Evolutionary conservation across 140 eudicot species (phyloP), one percentile per base, ranked within the genome.

Genomic region (Oenanthe javanica): DNA sequence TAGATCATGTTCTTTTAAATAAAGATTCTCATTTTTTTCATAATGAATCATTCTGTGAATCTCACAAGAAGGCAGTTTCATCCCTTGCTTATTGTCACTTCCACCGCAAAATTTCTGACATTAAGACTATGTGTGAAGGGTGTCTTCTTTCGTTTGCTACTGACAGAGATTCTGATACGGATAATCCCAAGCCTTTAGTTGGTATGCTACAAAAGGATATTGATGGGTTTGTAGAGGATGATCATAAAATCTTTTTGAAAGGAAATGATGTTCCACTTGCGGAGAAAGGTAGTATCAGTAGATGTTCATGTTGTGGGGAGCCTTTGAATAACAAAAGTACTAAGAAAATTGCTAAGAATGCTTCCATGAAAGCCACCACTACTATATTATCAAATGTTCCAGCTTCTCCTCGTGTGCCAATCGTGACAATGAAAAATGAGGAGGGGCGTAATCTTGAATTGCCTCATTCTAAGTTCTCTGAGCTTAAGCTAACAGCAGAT

Each of bases 281-380:
- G 6, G 81, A 83, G 21, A 80, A 72, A 38, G 47, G 78, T 80
- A 86, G 76, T 49, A 55, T 69, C 48, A 64, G 12, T 19, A 80
- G 81, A 79, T 95, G 97, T 89, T 86, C 90, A 38, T 95, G 99
- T 82, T 92, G 98, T 84, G 96, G 97, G 59, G 98, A 90, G 77
- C 83, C 89, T 78, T 76, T 90, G 78, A 90, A 85, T 77, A 73
- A 82, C 47, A 90, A 80, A 81, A 45, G 81, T 8, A 19, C 80
- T 18, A 84, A 82, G 83, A 84, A 76, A 25, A 81, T 77, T 40
- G 40, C 77, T 6, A 76, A 83, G 75, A 85, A 85, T 59, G 47
- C 83, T 45, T 86, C 93, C 5, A 84, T 86, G 57, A 79, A 43
- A 47, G 69, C n/a, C n/a, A n/a, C 67, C 16, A 4, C 38, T 18